These are phyloP conservation scores for Theobroma cacao DNA, from an alignment of 345 rosid species.

Conservation along the genomic window DNA sequence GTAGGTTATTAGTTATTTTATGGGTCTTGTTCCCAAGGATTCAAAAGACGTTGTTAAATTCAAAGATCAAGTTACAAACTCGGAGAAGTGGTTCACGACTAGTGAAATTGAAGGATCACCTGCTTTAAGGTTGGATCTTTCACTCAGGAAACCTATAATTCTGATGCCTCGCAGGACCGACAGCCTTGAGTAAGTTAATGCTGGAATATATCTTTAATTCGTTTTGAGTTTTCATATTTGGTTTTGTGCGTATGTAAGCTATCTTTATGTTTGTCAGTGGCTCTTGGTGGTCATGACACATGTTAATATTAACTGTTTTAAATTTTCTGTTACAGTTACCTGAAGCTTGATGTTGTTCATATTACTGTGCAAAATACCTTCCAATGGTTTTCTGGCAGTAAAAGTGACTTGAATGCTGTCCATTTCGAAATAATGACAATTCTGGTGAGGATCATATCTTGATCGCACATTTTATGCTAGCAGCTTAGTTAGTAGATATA, in stretches of 20 bases:
- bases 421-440: constrained; percentile 80
- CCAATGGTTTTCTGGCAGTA: constrained; percentile 77
- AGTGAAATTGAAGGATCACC: constrained; percentile 96
- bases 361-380: constrained; percentile 82
- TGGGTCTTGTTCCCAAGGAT: constrained; percentile 81
- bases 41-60: constrained; percentile 67
- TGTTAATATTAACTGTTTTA: constrained; percentile 17
- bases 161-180: constrained; percentile 92
- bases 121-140: constrained; percentile 85
- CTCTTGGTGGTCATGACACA: constrained; percentile 5
- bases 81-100: constrained; percentile 85
- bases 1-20: constrained; percentile 81
- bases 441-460: constrained; percentile 53
- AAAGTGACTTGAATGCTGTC: constrained; percentile 73
- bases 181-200: constrained; percentile 76
- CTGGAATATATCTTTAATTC: constrained; percentile 13
- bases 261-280: neutral
- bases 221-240: neutral
- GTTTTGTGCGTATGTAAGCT: neutral
- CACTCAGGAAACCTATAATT: constrained; percentile 88
- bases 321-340: constrained; percentile 53
- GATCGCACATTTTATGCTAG: neutral
- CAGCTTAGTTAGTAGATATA: constrained; percentile 4
- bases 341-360: constrained; percentile 96
- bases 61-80: constrained; percentile 81